phyloP scores from a whole-genome alignment of 805 yeast species.

The Sungouiella blattae region DNA sequence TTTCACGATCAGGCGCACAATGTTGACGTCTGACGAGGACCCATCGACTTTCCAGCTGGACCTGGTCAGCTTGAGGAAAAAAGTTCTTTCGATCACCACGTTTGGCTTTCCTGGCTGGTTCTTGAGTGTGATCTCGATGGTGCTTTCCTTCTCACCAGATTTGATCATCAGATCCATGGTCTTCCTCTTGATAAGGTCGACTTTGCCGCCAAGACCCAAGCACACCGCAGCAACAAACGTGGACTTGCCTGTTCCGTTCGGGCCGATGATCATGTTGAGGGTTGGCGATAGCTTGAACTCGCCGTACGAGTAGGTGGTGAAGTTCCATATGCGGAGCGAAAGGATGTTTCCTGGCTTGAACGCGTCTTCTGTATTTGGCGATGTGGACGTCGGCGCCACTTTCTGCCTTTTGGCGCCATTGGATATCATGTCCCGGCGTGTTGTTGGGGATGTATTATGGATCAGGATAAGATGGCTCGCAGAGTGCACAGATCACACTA shows the following conservation, averaged over 20 bases:
- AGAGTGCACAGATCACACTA: too few species aligned
- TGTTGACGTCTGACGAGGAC: conserved; percentile 34
- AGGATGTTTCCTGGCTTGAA: conserved; percentile 46
- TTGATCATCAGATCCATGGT: conserved; percentile 68
- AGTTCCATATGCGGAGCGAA: conserved; percentile 52
- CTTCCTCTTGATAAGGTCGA: conserved; percentile 69
- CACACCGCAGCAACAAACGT: conserved; percentile 92
- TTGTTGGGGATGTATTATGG: too few species aligned
- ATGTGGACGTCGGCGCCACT: too few species aligned
- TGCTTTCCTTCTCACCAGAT: conserved; percentile 49
- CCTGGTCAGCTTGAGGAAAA: conserved; percentile 36
- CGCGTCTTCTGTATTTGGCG: conserved; percentile 4
- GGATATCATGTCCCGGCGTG: too few species aligned
- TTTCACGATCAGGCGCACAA: conserved; percentile 43
- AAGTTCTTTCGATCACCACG: conserved; percentile 42
- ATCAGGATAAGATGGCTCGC: too few species aligned
- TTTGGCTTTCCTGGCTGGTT: conserved; percentile 30
- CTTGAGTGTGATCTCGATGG: conserved; percentile 51
- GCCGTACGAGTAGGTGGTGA: conserved; percentile 65
- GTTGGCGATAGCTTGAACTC: conserved; percentile 78
- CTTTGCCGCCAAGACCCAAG: conserved; percentile 79
- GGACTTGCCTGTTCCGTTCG: conserved; percentile 94
- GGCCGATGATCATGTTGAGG: conserved; percentile 89
- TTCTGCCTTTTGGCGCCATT: too few species aligned
- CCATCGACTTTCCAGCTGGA: conserved; percentile 54